These are phyloP conservation scores for Boletus edulis DNA, from an alignment of 768 basidiomycete genomes.

Conservation along the genomic window DNA sequence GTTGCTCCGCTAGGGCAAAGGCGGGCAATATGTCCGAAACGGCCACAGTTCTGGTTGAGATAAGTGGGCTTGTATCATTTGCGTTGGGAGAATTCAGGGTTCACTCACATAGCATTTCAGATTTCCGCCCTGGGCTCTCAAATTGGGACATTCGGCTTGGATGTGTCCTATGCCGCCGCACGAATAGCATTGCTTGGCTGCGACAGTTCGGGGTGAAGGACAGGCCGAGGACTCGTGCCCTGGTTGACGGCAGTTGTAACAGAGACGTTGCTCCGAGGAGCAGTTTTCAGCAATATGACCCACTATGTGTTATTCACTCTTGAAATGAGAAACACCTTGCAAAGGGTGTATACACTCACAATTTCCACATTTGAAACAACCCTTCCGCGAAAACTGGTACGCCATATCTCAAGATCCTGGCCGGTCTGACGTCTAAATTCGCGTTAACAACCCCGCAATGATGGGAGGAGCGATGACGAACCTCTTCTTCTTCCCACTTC, in stretches of 20 bases:
- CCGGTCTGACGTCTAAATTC: slow-evolving; percentile 39
- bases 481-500: slow-evolving; percentile 78
- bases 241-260: slow-evolving; percentile 94
- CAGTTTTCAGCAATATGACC: slow-evolving; percentile 94
- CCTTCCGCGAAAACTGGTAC: slow-evolving; percentile 82
- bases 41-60: slow-evolving; percentile 65
- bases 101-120: slow-evolving; percentile 82
- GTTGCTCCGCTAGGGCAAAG: slow-evolving; percentile 55
- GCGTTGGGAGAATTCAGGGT: not conserved
- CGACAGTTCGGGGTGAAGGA: slow-evolving; percentile 76
- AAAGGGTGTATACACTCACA: slow-evolving; percentile 47
- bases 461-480: slow-evolving; percentile 27
- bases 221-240: slow-evolving; percentile 91
- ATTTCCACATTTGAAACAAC: slow-evolving; percentile 93
- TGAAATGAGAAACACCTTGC: slow-evolving; percentile 8
- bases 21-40: slow-evolving; percentile 80
- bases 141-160: slow-evolving; percentile 81
- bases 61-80: slow-evolving; percentile 4
- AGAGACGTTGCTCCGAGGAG: slow-evolving; percentile 82
- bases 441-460: slow-evolving; percentile 17
- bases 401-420: slow-evolving; percentile 56
- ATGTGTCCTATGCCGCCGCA: slow-evolving; percentile 93
- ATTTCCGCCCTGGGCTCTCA: slow-evolving; percentile 64
- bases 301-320: slow-evolving; percentile 45
- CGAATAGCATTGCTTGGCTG: slow-evolving; percentile 89